Conservation (phyloP, 345 rosid genomes). For the Eucalyptus pauciflora region DNA sequence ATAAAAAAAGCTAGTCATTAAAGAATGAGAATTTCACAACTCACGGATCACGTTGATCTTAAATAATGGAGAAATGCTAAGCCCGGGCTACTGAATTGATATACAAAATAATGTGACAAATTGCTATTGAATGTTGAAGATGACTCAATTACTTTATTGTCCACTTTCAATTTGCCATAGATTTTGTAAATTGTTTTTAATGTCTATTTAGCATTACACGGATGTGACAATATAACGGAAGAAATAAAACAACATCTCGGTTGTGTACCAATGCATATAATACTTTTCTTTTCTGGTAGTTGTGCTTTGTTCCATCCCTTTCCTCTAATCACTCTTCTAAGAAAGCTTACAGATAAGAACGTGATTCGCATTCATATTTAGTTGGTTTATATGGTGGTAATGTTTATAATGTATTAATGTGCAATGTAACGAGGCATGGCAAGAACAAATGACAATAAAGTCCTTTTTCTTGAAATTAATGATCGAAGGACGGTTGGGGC, state of each 20-base stretch:
- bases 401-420: too few relatives aligned
- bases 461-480: too few relatives aligned
- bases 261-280: neutral
- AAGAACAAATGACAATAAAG: neutral
- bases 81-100: neutral
- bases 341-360: neutral
- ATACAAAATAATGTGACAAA: neutral
- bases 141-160: neutral
- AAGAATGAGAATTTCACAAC: too few relatives aligned
- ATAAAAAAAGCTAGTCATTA: neutral
- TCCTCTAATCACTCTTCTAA: too few relatives aligned
- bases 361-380: neutral
- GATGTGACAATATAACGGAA: fast-evolving
- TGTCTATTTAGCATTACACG: fast-evolving
- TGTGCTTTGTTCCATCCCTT: neutral
- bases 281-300: neutral
- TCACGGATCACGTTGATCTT: too few relatives aligned
- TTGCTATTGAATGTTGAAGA: neutral
- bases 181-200: too few relatives aligned
- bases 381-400: too few relatives aligned
- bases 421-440: neutral
- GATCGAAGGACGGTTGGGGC: fast-evolving
- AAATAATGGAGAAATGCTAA: neutral
- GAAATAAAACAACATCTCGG: neutral
- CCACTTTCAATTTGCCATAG: neutral